phyloP scores from a whole-genome alignment of 2,329 filamentous ascomycete species.

The Talaromyces verruculosus region DNA sequence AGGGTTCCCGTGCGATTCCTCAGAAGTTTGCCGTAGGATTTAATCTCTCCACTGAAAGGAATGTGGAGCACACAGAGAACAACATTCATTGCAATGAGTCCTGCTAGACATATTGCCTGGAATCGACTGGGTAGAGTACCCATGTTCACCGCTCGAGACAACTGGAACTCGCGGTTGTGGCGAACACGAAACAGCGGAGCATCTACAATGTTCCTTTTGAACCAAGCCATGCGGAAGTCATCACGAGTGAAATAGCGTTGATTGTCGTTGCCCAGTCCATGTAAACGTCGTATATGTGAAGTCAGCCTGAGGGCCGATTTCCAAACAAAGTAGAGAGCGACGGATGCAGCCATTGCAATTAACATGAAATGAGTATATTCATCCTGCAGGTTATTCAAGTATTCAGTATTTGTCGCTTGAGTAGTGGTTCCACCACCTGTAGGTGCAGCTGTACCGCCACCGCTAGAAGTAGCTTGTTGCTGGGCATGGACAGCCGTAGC shows the following conservation, averaged over 20 bases:
- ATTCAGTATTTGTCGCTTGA: neutral
- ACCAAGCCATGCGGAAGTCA: conserved; percentile 56
- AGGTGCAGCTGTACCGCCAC: neutral
- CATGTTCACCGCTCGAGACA: conserved; percentile 46
- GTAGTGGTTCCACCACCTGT: neutral
- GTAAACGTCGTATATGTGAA: conserved; percentile 69
- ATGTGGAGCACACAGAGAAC: conserved; percentile 53
- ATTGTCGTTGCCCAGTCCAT: conserved; percentile 73
- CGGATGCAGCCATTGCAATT: conserved; percentile 57
- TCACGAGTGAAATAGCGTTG: conserved; percentile 75
- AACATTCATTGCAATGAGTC: conserved; percentile 45
- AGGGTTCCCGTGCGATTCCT: conserved; percentile 68
- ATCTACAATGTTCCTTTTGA: conserved; percentile 67
- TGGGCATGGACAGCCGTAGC: conserved; percentile 15
- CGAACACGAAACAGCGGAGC: conserved; percentile 47
- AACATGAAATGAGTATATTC: conserved; percentile 57
- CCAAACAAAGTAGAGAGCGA: conserved; percentile 65
- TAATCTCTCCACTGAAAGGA: conserved; percentile 39
- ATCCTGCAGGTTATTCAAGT: conserved; percentile 11
- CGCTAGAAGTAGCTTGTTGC: neutral
- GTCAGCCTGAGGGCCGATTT: conserved; percentile 61
- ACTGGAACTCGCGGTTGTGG: conserved; percentile 48
- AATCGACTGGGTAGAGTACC: conserved; percentile 50
- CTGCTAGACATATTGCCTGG: conserved; percentile 43
- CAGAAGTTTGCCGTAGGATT: conserved; percentile 40